A percentile compares a stretch with the other conserved stretches of the same genome.
These are phyloP conservation scores for Wallacemonas rigidus DNA, from an alignment of 208 protist species.

Conservation along the genomic window DNA sequence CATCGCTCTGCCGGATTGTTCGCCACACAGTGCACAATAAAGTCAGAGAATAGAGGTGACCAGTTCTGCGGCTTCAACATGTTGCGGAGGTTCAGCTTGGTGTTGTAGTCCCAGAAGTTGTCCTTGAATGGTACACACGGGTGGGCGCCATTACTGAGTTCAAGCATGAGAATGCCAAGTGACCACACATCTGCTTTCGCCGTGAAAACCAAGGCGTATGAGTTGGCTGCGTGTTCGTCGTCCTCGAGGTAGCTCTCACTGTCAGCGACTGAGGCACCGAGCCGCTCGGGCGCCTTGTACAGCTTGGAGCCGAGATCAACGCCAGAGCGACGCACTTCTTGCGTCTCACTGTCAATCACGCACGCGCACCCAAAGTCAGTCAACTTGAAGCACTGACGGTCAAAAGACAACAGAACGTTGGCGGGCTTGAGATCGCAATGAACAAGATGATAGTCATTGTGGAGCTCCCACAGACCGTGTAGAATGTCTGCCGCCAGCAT, in stretches of 20 bases:
- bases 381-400: conserved; percentile 75
- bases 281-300: conserved; percentile 86
- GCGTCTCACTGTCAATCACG: conserved; percentile 54
- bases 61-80: conserved; percentile 87
- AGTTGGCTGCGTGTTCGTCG: conserved; percentile 10
- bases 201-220: conserved; percentile 67
- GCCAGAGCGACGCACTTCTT: conserved; percentile 42
- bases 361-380: conserved; percentile 88
- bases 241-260: conserved; percentile 19
- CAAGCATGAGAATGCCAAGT: conserved; percentile 79
- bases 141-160: conserved; percentile 75
- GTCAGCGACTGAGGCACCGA: conserved; percentile 23
- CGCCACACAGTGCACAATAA: conserved; percentile 70
- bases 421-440: conserved; percentile 98
- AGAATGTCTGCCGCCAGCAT: conserved; percentile 98
- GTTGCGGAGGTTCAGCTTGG: conserved; percentile 62
- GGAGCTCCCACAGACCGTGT: conserved; percentile 80
- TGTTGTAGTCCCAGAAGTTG: conserved; percentile 88
- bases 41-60: conserved; percentile 75
- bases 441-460: conserved; percentile 85
- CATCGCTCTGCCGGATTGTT: conserved; percentile 53
- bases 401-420: conserved; percentile 93
- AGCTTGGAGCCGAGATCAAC: conserved; percentile 81
- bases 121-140: conserved; percentile 86
- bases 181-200: conserved; percentile 90